Evolutionary conservation across 495 filamentous ascomycete species (phyloP), one percentile per base, ranked within the genome.

Genomic region (Aspergillus bridgeri): DNA sequence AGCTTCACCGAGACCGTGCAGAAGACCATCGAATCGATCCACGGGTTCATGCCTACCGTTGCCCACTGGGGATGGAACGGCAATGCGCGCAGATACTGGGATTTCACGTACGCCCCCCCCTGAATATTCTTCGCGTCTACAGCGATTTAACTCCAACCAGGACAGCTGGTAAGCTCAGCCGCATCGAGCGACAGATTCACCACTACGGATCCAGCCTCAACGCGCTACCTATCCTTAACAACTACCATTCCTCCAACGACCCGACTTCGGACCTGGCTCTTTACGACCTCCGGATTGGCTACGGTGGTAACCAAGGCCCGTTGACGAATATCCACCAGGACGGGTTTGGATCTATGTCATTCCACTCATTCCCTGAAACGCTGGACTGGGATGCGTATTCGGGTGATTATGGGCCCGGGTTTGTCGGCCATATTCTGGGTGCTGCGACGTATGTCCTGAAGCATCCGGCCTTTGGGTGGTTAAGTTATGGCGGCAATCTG

Each of bases 141-240:
- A 5, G 2, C 3, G 6, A 25, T 21, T 25, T 42, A 48, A 49
- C 33, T 18, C 11, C 42, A 6, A 48, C 6, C 21, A 68, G 65
- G 1, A 57, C 78, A 47, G 79, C 61, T 2, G 79, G 78, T n/a
- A 80, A 81, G 58, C 66, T 81, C 6, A 47, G 67, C 44, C 73
- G 78, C 15, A 75, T 81, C 55, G 79, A 83, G 53, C 74, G 81
- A 7, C 76, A 79, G 64, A 81, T 82, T 64, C 80, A 82, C 65
- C 80, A 83, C 64, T 83, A 83, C 62, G 81, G 81, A 11, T 81
- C 79, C 11, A 73, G 65, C 8, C 75, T 83, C 5, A 83, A 83
- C 59, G 68, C 79, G 2, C 73, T 80, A 0, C 76, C 77, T 8
- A 66, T 82, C 2, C 75, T 82, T 8, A 67, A 66, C 8, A 65